phyloP scores from a whole-genome alignment of 2,329 filamentous ascomycete species.

The Beauveria caledonica region DNA sequence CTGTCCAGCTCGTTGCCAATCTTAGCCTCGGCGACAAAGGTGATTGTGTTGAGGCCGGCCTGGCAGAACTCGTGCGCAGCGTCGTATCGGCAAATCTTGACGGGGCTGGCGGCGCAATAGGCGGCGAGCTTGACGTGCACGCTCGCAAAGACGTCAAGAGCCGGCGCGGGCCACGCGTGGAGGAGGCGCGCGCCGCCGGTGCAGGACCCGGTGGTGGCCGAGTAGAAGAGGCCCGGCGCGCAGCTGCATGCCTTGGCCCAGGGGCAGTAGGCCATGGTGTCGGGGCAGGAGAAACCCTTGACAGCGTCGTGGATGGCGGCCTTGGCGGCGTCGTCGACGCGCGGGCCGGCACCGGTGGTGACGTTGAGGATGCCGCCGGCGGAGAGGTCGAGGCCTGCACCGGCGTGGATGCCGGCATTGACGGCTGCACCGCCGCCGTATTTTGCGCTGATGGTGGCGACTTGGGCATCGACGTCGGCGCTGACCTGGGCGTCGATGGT shows the following conservation, averaged over 20 bases:
- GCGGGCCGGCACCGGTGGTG: neutral
- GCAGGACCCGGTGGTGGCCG: conserved; percentile 23
- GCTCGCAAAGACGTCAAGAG: conserved; percentile 18
- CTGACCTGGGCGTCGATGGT: neutral
- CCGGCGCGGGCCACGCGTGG: conserved; percentile 28
- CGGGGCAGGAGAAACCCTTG: conserved; percentile 24
- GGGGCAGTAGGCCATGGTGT: conserved; percentile 28
- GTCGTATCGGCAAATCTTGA: conserved; percentile 28
- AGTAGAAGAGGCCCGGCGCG: conserved; percentile 31
- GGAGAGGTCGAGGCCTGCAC: conserved; percentile 20
- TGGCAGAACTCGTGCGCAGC: conserved; percentile 28
- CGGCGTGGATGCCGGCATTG: neutral
- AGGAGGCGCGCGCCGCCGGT: conserved; percentile 20
- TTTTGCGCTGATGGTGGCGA: too few relatives aligned
- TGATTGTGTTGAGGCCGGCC: conserved; percentile 24
- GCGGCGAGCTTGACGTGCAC: conserved; percentile 21
- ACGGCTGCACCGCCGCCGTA: neutral
- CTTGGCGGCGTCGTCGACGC: conserved; percentile 19
- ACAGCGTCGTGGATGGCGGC: conserved; percentile 10
- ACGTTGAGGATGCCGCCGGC: conserved; percentile 16
- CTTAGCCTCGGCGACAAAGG: conserved; percentile 24
- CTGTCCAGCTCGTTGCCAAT: conserved; percentile 22
- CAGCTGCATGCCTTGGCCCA: conserved; percentile 36
- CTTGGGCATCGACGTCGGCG: neutral
- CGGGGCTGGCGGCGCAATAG: conserved; percentile 28